Evolutionary conservation across 495 filamentous ascomycete genomes (phyloP).

Genomic region (Daldinia bambusicola): DNA sequence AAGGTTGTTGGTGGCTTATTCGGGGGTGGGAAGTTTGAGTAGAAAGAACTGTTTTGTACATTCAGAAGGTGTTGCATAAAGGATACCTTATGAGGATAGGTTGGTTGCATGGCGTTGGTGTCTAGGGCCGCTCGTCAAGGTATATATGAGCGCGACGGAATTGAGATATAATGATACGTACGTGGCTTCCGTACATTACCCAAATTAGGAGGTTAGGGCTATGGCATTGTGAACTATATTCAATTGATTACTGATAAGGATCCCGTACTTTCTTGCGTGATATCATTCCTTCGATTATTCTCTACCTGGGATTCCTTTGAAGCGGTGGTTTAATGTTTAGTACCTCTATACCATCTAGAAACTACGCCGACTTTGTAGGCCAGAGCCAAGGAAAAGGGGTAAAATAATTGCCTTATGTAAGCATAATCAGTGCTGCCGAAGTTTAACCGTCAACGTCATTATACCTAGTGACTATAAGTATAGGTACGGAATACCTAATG

Average conservation of each 20-base stretch:
- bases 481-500: no score
- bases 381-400: slow-evolving; percentile 11
- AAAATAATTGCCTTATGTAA: slow-evolving; percentile 20
- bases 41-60: not conserved
- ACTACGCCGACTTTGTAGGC: no score
- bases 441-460: slow-evolving; percentile 20
- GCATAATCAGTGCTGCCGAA: slow-evolving; percentile 12
- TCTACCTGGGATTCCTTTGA: no score
- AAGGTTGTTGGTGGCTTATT: slow-evolving; percentile 62
- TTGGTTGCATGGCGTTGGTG: slow-evolving; percentile 22
- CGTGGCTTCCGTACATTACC: not conserved
- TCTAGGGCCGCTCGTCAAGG: not conserved
- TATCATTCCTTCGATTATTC: no score
- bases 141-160: not conserved
- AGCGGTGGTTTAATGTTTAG: no score
- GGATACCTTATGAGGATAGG: not conserved
- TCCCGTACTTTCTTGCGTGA: not conserved
- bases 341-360: not conserved
- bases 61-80: not conserved
- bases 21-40: slow-evolving; percentile 62
- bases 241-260: not conserved
- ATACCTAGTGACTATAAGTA: not conserved
- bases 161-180: not conserved
- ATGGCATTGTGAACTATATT: slow-evolving; percentile 4
- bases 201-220: not conserved